Base-by-base conservation (phyloP, 2,329 filamentous ascomycete genomes). In the Cercospora sojina region DNA sequence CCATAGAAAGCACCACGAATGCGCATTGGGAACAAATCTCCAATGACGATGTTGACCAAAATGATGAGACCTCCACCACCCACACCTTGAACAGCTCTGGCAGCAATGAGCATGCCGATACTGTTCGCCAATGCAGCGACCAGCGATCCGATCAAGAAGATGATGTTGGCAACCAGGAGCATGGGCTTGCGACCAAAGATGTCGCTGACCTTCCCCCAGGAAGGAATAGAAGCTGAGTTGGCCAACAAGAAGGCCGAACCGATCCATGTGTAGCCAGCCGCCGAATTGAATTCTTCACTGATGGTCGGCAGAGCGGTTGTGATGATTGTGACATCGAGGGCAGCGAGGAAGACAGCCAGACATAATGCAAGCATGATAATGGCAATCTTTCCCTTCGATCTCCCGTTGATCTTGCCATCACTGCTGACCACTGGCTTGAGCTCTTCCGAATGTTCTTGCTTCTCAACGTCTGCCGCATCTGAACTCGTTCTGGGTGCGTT, bases 41-140 rank as follows among this genome's bases (percentile, higher is more conserved):
- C 84, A 64, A 90, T 88, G 69, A 81, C 81, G 64, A 90, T 89
- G 73, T 88, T 88, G 64, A 87, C 85, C 56, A 90, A 76, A n/a
- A 86, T 84, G 41, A 89, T 83, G 60, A 90, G 78, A 3, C 88
- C 88, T 63, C 88, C 88, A 38, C 85, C 87, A 9, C 86, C 88
- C 47, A 86, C 80, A 71, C 88, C 88, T 74, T 90, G 88, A 38
- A 90, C 80, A 0, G 85, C 85, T 73, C 88, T 80, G 20, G 86
- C 87, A 3, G 82, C 83, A 64, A 90, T 84, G 38, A 90, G 80
- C 85, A 90, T 88, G 29, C 83, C 80, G 71, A 90, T 85, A 68
- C 82, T 87, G 64, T 82, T 81, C 7, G 86, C 80, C 27, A 88
- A 72, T 1, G 83, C 88, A 43, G 86, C 86, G n/a, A 90, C 79